Evolutionary conservation across 1,284 basidiomycete species (phyloP).

Genomic region (Ustilago bromivora): DNA sequence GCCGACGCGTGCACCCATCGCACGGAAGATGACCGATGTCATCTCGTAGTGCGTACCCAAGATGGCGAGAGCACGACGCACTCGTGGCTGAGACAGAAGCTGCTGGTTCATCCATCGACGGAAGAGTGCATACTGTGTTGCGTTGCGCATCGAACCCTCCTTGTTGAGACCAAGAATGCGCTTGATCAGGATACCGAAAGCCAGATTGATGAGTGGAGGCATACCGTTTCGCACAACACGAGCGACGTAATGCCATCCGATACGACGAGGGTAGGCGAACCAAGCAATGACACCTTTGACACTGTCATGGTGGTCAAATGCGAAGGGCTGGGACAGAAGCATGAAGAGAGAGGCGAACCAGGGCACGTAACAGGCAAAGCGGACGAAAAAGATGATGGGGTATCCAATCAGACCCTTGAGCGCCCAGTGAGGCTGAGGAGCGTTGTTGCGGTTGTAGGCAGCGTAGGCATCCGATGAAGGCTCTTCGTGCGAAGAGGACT

Average conservation of each 20-base stretch:
- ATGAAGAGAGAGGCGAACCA: slow-evolving; percentile 70
- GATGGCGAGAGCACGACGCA: slow-evolving; percentile 64
- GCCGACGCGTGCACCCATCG: slow-evolving; percentile 68
- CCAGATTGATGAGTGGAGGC: slow-evolving; percentile 67
- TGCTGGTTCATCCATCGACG: slow-evolving; percentile 67
- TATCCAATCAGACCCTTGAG: slow-evolving; percentile 64
- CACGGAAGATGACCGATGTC: slow-evolving; percentile 68
- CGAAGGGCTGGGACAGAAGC: slow-evolving; percentile 67
- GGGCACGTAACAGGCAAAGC: slow-evolving; percentile 65
- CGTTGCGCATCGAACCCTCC: slow-evolving; percentile 69
- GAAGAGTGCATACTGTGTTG: slow-evolving; percentile 67
- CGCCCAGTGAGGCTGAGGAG: slow-evolving; percentile 61
- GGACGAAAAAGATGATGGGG: slow-evolving; percentile 61
- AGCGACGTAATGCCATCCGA: slow-evolving; percentile 69
- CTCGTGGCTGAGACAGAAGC: slow-evolving; percentile 64
- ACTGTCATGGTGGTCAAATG: slow-evolving; percentile 66
- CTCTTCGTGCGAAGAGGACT: slow-evolving; percentile 68
- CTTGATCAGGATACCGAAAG: slow-evolving; percentile 66
- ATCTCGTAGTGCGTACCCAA: slow-evolving; percentile 70
- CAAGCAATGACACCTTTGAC: slow-evolving; percentile 68
- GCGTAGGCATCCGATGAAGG: slow-evolving; percentile 68
- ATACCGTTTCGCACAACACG: slow-evolving; percentile 67
- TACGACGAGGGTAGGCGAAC: slow-evolving; percentile 68
- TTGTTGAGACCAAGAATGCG: slow-evolving; percentile 67
- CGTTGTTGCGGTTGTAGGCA: slow-evolving; percentile 66